Evolutionary conservation across 2,329 filamentous ascomycete genomes (phyloP).

Genomic region (Pyricularia sp.): DNA sequence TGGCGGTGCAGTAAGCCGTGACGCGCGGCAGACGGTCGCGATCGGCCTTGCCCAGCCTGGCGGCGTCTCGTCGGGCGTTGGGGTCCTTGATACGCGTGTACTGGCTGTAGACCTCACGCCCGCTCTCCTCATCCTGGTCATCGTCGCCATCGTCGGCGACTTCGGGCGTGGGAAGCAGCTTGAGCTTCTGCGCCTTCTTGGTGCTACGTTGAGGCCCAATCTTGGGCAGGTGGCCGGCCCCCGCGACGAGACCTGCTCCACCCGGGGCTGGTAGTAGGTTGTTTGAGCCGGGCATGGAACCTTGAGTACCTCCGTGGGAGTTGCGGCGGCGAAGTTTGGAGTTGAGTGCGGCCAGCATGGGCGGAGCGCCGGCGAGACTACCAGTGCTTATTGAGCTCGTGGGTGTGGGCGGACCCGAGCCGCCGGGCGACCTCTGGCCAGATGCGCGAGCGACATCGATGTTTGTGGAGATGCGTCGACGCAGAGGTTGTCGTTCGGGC

Average conservation of each 20-base stretch:
- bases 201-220: constrained; percentile 92
- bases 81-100: constrained; percentile 97
- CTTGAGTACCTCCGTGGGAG: constrained; percentile 59
- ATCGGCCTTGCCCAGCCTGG: constrained; percentile 86
- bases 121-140: constrained; percentile 75
- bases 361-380: constrained; percentile 30
- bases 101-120: constrained; percentile 92
- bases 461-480: constrained; percentile 12
- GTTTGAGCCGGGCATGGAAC: constrained; percentile 23
- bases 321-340: constrained; percentile 81
- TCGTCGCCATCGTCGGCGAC: constrained; percentile 57
- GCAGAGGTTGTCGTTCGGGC: constrained; percentile 26
- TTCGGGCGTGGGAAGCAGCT: constrained; percentile 88
- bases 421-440: constrained; percentile 17
- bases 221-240: constrained; percentile 39
- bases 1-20: constrained; percentile 93
- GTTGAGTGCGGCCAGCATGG: constrained; percentile 72
- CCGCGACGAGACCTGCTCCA: constrained; percentile 11
- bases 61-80: constrained; percentile 83
- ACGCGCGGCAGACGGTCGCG: constrained; percentile 79
- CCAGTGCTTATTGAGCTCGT: constrained; percentile 30
- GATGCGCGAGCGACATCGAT: constrained; percentile 18
- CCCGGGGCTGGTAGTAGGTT: constrained; percentile 19
- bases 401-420: constrained; percentile 19
- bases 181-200: constrained; percentile 93